These are phyloP conservation scores for Phoenix dactylifera DNA, from an alignment of 176 grass and related monocot species.

Conservation along the genomic window DNA sequence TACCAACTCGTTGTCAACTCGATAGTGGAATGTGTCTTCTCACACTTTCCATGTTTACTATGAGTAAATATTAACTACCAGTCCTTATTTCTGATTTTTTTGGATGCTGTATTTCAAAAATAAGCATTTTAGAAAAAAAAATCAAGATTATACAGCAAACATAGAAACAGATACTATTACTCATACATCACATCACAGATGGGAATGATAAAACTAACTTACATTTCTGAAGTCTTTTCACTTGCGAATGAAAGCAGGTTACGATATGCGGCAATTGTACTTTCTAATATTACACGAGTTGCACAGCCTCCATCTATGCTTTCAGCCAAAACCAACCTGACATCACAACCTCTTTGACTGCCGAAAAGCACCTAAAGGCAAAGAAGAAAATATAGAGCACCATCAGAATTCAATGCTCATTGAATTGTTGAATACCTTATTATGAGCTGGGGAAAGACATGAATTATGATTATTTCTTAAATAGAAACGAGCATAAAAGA, in stretches of 20 bases:
- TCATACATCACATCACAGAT: neutral
- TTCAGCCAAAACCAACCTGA: neutral
- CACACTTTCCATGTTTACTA: no score
- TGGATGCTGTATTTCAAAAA: no score
- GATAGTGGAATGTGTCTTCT: no score
- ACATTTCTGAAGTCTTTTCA: neutral
- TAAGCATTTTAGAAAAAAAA: no score
- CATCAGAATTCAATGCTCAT: no score
- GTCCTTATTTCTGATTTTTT: no score
- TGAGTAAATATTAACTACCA: no score
- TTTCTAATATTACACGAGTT: slow-evolving; percentile 4
- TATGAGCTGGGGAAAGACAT: neutral
- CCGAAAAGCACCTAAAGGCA: slow-evolving; percentile 8
- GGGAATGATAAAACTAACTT: slow-evolving; percentile 9
- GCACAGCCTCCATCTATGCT: neutral
- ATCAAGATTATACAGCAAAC: no score
- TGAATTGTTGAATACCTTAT: no score
- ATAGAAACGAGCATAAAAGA: no score
- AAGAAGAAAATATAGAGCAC: neutral
- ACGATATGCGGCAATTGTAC: neutral
- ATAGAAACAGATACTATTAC: neutral
- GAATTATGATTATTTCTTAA: neutral
- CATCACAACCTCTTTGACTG: slow-evolving; percentile 1
- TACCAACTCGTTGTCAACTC: no score
- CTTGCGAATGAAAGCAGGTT: neutral